phyloP scores from a whole-genome alignment of 148 eudicot species.

The Gaultheria prostrata region DNA sequence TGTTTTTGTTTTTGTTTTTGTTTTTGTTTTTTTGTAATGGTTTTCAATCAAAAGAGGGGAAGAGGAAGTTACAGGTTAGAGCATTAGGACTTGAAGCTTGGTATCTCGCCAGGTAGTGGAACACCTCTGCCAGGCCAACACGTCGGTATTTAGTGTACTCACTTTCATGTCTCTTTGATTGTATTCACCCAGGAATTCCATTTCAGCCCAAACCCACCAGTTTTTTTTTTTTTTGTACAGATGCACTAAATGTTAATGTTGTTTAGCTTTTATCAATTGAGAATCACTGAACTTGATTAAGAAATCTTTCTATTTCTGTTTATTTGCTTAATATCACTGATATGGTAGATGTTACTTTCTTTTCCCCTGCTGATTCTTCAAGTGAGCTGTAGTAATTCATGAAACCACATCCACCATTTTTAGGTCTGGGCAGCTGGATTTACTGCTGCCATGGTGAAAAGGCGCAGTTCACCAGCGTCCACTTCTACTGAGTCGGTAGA shows the following conservation, averaged over 20 bases:
- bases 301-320: neutral
- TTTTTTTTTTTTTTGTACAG: conserved; percentile 5
- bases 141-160: neutral
- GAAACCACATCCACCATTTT: neutral
- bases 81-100: neutral
- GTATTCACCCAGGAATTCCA: neutral
- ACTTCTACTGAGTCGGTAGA: conserved; percentile 36
- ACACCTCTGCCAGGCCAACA: neutral
- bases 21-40: neutral
- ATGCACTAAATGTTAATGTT: neutral
- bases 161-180: neutral
- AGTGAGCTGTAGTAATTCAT: neutral
- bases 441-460: conserved; percentile 80
- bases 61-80: neutral
- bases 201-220: neutral
- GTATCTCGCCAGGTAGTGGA: neutral
- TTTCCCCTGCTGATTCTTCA: neutral
- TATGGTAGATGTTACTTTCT: neutral
- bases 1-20: neutral
- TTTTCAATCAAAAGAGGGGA: neutral
- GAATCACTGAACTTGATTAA: neutral
- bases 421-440: conserved; percentile 99
- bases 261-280: neutral
- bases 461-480: conserved; percentile 51
- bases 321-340: neutral